These are phyloP conservation scores for Adansonia gregorii DNA, from an alignment of 441 rosid species.

Conservation along the genomic window DNA sequence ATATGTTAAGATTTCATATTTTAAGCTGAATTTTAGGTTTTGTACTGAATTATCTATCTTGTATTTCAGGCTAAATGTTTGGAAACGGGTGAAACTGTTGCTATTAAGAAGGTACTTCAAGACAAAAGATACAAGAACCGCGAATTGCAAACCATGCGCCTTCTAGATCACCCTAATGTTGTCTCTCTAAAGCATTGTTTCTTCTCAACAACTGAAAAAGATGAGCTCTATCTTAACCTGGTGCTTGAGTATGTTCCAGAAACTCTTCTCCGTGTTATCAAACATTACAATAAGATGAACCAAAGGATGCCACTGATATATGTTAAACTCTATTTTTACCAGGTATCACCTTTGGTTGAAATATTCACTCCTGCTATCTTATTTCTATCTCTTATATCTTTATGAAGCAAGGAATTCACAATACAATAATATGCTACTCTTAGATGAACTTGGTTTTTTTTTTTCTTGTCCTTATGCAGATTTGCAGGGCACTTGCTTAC, in stretches of 20 bases:
- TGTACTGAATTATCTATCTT: slow-evolving; percentile 15
- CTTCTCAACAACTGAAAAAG: slow-evolving; percentile 72
- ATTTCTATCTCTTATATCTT: neutral
- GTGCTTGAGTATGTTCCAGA: slow-evolving; percentile 84
- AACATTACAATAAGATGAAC: slow-evolving; percentile 67
- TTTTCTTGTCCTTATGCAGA: slow-evolving; percentile 28
- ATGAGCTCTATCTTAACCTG: slow-evolving; percentile 74
- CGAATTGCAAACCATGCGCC: slow-evolving; percentile 77
- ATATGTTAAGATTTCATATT: neutral
- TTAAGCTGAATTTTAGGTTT: neutral
- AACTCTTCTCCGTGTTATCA: slow-evolving; percentile 67
- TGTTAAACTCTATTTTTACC: slow-evolving; percentile 70
- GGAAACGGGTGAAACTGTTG: slow-evolving; percentile 73
- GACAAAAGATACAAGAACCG: slow-evolving; percentile 80
- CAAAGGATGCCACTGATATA: slow-evolving; percentile 72
- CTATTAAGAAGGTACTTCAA: slow-evolving; percentile 78
- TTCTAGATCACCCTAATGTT: slow-evolving; percentile 72
- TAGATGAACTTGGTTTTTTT: neutral
- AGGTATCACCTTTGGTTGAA: slow-evolving; percentile 40
- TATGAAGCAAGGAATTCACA: neutral
- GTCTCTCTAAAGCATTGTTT: slow-evolving; percentile 86
- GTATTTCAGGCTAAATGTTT: slow-evolving; percentile 63
- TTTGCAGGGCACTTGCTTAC: slow-evolving; percentile 45
- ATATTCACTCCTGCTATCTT: neutral
- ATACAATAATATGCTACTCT: neutral